Base-by-base conservation (phyloP, 768 basidiomycete genomes). In the Sporobolomyces pararoseus region DNA sequence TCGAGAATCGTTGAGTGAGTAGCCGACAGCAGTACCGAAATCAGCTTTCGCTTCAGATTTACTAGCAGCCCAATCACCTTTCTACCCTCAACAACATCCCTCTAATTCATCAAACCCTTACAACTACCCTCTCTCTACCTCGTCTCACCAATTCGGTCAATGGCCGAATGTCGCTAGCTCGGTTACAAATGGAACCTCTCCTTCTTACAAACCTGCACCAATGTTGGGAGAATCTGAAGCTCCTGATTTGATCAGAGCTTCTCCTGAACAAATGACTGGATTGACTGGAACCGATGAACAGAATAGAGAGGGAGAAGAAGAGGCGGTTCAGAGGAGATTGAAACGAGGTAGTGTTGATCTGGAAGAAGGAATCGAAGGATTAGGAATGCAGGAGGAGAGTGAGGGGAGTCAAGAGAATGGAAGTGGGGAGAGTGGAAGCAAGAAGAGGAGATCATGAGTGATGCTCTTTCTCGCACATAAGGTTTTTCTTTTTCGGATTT, bases 21-120 rank as follows among this genome's bases (percentile, higher is more conserved):
- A 69, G 64, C 34, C 42, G n/a, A 71, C 64, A 27, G 70, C 53
- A 21, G 47, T 66, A 2, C 70, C 70, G 1, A 27, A 23, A 32
- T 62, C 65, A 2, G 68, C 68, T 4, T 73, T 63, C 52, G 72
- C 72, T 7, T 46, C 62, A 21, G 68, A 74, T 47, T 51, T 74
- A 14, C 58, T 74, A 10, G 65, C 72, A 5, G 61, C 66, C 7
- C 66, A 60, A 31, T 70, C 72, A 3, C 59, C 63, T 0, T 74
- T 74, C 66, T 70, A 60, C 66, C 64, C 64, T 44, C 21, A 16
- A 37, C 46, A 34, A 44, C 53, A 16, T 7, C 21, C 37, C 34
- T 49, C 27, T 14, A 16, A 7, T 7, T 35, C 19, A 5, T n/a
- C 34, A 5, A 6, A 57, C 35, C 35, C 55, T 13, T 57, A 57